phyloP scores from a whole-genome alignment of 176 grass and related monocot genomes.

The Triticum aestivum region DNA sequence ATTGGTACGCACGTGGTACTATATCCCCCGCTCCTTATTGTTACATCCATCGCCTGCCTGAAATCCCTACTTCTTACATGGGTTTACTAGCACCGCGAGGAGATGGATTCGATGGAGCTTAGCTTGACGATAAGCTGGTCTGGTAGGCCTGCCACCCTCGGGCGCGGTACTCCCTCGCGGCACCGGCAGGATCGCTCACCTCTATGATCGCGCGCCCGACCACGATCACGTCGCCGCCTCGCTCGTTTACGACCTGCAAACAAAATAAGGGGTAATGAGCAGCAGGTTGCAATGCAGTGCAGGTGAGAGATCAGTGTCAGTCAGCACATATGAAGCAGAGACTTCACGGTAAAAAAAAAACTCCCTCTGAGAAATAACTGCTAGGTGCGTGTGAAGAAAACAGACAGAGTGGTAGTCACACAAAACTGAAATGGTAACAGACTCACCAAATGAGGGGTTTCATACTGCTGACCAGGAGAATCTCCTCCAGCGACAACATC shows the following conservation, averaged over 20 bases:
- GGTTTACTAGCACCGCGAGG: too few species aligned
- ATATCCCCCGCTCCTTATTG: too few species aligned
- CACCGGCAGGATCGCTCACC: constrained; percentile 45
- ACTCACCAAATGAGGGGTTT: constrained; percentile 74
- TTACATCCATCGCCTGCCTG: too few species aligned
- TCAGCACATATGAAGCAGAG: neutral
- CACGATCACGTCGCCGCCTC: constrained; percentile 88
- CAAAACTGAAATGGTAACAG: neutral
- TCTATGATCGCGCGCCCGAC: constrained; percentile 81
- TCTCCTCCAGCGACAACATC: constrained; percentile 63
- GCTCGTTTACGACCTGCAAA: constrained; percentile 65
- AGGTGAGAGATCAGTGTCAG: neutral
- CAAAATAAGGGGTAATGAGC: neutral
- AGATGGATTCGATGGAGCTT: neutral
- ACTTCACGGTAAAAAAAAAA: neutral
- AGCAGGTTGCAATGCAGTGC: neutral
- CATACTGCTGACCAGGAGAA: constrained; percentile 64
- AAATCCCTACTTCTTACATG: too few species aligned
- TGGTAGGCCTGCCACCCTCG: constrained; percentile 82
- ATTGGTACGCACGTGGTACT: too few species aligned
- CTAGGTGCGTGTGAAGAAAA: neutral
- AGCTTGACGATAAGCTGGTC: constrained; percentile 41
- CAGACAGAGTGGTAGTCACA: too few species aligned
- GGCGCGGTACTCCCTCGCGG: constrained; percentile 56
- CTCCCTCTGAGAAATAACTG: neutral